phyloP scores from a whole-genome alignment of 148 eudicot species.

The Vaccinium corymbosum region DNA sequence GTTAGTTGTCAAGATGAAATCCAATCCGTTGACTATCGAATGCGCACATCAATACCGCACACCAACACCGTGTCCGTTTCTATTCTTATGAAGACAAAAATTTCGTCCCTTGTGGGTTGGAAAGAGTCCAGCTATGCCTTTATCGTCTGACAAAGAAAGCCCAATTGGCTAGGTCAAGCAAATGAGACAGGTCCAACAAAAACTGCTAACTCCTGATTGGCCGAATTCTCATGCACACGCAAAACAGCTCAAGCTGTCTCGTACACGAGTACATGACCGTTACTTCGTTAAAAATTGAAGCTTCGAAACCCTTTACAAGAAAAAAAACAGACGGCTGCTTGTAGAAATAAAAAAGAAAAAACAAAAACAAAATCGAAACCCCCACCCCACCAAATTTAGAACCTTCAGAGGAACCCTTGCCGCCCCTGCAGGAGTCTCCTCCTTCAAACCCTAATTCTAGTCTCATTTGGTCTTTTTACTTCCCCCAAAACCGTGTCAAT shows the following conservation, averaged over 20 bases:
- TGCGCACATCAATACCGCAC: too few species aligned
- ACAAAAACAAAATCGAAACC: not conserved
- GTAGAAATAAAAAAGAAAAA: not conserved
- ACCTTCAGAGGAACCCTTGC: not conserved
- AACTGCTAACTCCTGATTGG: not conserved
- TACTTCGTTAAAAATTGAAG: slow-evolving; percentile 29
- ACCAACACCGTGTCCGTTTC: too few species aligned
- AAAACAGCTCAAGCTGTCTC: not conserved
- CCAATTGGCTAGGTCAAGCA: not conserved
- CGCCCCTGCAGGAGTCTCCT: not conserved
- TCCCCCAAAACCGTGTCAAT: slow-evolving; percentile 7
- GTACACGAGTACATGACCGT: slow-evolving; percentile 20
- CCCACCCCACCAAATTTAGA: not conserved
- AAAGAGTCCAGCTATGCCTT: too few species aligned
- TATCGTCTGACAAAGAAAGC: not conserved
- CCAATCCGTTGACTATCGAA: fast-evolving
- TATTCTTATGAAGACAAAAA: too few species aligned
- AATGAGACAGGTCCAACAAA: not conserved
- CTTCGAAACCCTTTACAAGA: not conserved
- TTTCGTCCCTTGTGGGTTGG: too few species aligned
- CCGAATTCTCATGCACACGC: not conserved
- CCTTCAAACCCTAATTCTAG: not conserved
- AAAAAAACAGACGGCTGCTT: slow-evolving; percentile 16
- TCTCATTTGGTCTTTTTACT: not conserved
- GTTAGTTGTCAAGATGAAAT: too few species aligned